Conservation (phyloP, 306 rosid genomes). For the Potentilla sterilis region DNA sequence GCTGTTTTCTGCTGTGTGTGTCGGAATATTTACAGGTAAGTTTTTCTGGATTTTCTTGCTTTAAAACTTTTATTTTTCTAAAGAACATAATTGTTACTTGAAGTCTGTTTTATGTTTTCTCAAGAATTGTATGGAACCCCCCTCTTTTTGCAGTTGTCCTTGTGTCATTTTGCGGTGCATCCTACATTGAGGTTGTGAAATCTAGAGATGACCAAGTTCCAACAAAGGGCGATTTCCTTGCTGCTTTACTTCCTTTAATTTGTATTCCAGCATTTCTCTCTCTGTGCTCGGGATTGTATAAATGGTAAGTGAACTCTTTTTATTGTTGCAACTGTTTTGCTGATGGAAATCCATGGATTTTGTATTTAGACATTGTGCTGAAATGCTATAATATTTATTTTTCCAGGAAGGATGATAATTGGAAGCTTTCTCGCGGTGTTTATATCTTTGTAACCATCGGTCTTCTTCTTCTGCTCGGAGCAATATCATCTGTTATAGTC, state of each 20-base stretch:
- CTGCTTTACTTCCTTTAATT: conserved; percentile 93
- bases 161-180: conserved; percentile 85
- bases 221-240: conserved; percentile 85
- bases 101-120: conserved; percentile 12
- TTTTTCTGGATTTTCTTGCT: conserved; percentile 15
- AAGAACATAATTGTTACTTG: conserved; percentile 18
- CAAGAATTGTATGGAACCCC: background rate
- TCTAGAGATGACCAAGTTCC: conserved; percentile 75
- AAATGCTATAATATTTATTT: conserved; percentile 25
- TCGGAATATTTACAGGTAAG: conserved; percentile 84
- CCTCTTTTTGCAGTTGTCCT: conserved; percentile 56
- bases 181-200: conserved; percentile 83
- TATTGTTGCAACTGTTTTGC: conserved; percentile 3
- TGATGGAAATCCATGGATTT: conserved; percentile 3
- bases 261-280: conserved; percentile 94
- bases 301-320: conserved; percentile 63
- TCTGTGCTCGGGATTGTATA: conserved; percentile 85
- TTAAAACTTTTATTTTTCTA: background rate
- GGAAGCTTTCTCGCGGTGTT: conserved; percentile 94
- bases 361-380: conserved; percentile 12
- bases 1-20: conserved; percentile 74
- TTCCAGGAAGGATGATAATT: conserved; percentile 96
- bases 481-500: conserved; percentile 87
- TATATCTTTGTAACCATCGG: conserved; percentile 83
- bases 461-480: conserved; percentile 88